A percentile compares a stretch with the other conserved stretches of the same genome.
Conservation (phyloP, 805 yeast genomes). For the Tetrapisispora phaffii region DNA sequence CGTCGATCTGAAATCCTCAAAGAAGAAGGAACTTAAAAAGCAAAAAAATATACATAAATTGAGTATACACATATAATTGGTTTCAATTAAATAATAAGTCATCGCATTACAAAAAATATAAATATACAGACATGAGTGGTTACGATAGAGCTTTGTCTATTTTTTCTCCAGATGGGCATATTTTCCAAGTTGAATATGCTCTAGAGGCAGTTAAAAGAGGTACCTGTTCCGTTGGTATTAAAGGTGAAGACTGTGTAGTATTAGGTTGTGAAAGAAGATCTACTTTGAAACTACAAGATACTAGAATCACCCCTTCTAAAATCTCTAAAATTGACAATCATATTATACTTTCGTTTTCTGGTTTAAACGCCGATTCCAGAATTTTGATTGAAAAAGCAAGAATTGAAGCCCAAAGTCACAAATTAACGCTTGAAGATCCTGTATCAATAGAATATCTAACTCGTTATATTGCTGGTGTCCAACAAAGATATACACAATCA, state of each 20-base stretch:
- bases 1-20: too few species aligned
- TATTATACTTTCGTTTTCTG: constrained; percentile 88
- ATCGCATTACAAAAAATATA: too few species aligned
- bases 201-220: constrained; percentile 97
- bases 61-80: too few species aligned
- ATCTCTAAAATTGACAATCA: constrained; percentile 87
- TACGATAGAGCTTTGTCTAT: constrained; percentile 98
- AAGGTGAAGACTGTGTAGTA: constrained; percentile 80
- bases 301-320: constrained; percentile 91
- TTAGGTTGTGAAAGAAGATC: constrained; percentile 95
- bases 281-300: constrained; percentile 89
- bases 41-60: too few species aligned
- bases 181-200: constrained; percentile 97
- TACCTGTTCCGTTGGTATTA: constrained; percentile 95
- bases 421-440: constrained; percentile 88
- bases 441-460: constrained; percentile 87
- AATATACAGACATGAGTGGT: constrained; percentile 63
- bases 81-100: too few species aligned
- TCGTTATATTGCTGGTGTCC: constrained; percentile 93
- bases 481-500: constrained; percentile 91
- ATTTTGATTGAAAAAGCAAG: constrained; percentile 90
- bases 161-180: constrained; percentile 98
- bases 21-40: too few species aligned
- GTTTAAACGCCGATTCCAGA: constrained; percentile 96
- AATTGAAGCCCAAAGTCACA: constrained; percentile 91